Conservation (phyloP, 2,329 filamentous ascomycete genomes). For the Dendrostoma leiphaemia region DNA sequence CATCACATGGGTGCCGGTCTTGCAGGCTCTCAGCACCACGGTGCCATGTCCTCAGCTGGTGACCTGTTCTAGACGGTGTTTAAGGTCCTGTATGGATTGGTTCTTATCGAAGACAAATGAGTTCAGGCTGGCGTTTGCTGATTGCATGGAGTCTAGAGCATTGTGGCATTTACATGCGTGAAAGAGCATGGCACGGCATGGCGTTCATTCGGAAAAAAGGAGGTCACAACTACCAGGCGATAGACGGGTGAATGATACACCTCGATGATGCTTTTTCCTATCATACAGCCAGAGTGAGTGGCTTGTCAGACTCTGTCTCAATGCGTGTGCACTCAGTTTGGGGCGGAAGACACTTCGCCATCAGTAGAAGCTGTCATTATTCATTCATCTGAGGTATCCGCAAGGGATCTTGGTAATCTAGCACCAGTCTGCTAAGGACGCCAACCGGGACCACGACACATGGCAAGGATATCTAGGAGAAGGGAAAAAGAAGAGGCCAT, state of each 20-base stretch:
- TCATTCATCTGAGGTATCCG: slow-evolving; percentile 2
- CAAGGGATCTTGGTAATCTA: background rate
- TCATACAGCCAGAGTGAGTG: too few species aligned
- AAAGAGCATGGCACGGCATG: slow-evolving; percentile 11
- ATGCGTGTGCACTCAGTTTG: too few species aligned
- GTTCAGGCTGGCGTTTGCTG: slow-evolving; percentile 15
- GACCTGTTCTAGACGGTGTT: slow-evolving; percentile 6
- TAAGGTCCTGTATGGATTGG: too few species aligned
- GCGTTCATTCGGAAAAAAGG: slow-evolving; percentile 9
- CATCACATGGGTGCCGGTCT: slow-evolving; percentile 21
- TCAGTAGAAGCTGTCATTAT: background rate
- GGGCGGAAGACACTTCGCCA: background rate
- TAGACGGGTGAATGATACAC: background rate
- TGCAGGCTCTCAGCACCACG: slow-evolving; percentile 19
- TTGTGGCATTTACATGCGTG: slow-evolving; percentile 11
- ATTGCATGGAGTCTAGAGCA: background rate
- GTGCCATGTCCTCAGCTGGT: slow-evolving; percentile 10
- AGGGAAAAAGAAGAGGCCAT: background rate
- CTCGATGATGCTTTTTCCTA: too few species aligned
- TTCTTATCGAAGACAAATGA: too few species aligned
- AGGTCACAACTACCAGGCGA: slow-evolving; percentile 11
- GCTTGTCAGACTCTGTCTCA: background rate
- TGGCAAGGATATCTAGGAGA: background rate
- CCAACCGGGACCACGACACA: too few species aligned
- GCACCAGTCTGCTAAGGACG: background rate